These are phyloP conservation scores for Rhodotorula sp. DNA, from an alignment of 1,284 basidiomycete genomes.

Conservation along the genomic window DNA sequence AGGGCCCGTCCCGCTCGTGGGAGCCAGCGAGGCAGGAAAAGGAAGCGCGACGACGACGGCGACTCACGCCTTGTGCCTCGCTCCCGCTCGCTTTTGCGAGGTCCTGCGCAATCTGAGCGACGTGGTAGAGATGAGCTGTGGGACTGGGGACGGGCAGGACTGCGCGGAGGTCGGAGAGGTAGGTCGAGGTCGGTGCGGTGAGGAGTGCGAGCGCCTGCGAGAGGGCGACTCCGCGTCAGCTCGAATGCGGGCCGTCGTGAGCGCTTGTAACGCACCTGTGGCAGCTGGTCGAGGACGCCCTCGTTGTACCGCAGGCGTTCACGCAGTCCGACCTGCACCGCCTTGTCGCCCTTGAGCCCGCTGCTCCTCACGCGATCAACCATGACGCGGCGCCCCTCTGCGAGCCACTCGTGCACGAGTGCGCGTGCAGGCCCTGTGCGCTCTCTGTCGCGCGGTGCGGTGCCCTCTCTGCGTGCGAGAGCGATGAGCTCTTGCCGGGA, in stretches of 20 bases:
- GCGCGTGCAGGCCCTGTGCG: constrained; percentile 33
- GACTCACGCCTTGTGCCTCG: constrained; percentile 34
- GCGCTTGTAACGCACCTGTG: constrained; percentile 8
- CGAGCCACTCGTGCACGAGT: constrained; percentile 32
- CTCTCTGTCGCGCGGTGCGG: constrained; percentile 1
- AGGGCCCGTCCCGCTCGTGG: no score
- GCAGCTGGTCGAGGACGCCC: constrained; percentile 14
- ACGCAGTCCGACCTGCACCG: constrained; percentile 17
- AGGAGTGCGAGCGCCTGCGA: constrained; percentile 36
- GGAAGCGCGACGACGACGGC: no score
- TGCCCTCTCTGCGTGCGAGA: constrained; percentile 24
- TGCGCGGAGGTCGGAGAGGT: constrained; percentile 19
- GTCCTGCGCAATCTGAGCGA: constrained; percentile 35
- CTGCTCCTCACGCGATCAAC: not conserved
- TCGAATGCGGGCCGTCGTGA: not conserved
- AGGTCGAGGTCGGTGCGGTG: constrained; percentile 22
- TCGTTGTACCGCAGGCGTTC: constrained; percentile 32
- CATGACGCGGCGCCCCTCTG: constrained; percentile 29
- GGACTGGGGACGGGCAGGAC: constrained; percentile 27
- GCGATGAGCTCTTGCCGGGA: constrained; percentile 24
- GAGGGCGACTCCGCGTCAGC: not conserved
- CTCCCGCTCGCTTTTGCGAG: constrained; percentile 32
- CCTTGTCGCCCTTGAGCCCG: constrained; percentile 8
- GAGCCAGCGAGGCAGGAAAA: not conserved
- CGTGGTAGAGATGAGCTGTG: constrained; percentile 19